Conservation (phyloP, 352 stramenopile genomes). For the Pythium oligandrum region DNA sequence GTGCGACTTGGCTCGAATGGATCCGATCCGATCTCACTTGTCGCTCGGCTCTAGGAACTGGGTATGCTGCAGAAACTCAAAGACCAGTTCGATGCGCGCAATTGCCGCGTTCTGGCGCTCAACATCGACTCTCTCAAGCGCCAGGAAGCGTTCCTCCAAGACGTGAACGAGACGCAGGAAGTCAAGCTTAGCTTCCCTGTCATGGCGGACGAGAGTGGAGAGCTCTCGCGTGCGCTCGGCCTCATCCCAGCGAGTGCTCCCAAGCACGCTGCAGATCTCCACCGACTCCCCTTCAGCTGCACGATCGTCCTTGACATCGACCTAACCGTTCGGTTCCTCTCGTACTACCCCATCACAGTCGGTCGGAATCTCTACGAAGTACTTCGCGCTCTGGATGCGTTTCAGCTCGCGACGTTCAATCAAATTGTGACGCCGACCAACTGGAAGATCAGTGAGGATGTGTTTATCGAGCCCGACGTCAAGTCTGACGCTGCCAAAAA, state of each 20-base stretch:
- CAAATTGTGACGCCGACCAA: conserved; percentile 79
- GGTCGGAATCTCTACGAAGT: conserved; percentile 83
- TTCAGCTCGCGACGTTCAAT: conserved; percentile 69
- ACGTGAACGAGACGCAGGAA: conserved; percentile 81
- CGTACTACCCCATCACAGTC: conserved; percentile 61
- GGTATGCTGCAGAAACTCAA: conserved; percentile 78
- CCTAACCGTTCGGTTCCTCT: conserved; percentile 56
- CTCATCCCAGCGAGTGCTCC: conserved; percentile 38
- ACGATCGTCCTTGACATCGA: conserved; percentile 73
- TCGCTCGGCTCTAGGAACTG: conserved; percentile 28
- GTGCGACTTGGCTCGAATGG: too few species aligned
- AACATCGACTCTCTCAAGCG: conserved; percentile 33
- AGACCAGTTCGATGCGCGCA: conserved; percentile 71
- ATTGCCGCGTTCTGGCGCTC: conserved; percentile 56
- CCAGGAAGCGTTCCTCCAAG: conserved; percentile 51
- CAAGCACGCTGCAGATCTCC: conserved; percentile 42
- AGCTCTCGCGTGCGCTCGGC: conserved; percentile 56
- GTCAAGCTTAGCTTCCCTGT: conserved; percentile 72
- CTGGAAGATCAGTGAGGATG: conserved; percentile 84
- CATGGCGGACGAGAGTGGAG: conserved; percentile 55
- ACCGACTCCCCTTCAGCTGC: conserved; percentile 57
- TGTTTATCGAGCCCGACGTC: conserved; percentile 77
- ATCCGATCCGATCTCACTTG: too few species aligned
- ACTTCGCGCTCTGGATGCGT: conserved; percentile 58
- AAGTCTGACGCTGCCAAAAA: conserved; percentile 59